phyloP scores from a whole-genome alignment of 2,329 filamentous ascomycete species.

The Diaporthe sp. region DNA sequence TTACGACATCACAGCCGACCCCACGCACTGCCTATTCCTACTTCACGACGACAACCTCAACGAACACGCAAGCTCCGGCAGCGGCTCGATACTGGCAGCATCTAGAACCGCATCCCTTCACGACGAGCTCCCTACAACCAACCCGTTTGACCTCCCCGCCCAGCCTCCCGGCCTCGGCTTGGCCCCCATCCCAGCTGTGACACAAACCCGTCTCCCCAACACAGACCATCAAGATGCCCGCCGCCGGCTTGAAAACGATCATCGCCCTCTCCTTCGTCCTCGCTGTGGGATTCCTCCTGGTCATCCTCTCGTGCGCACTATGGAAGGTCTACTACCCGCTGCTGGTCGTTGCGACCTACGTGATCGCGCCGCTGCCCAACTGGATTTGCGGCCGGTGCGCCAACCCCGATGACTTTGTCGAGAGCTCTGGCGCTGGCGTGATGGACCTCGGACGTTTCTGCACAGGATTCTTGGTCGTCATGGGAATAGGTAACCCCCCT shows the following conservation, averaged over 20 bases:
- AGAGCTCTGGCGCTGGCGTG: slow-evolving; percentile 85
- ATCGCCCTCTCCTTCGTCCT: slow-evolving; percentile 99
- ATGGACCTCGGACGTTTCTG: slow-evolving; percentile 94
- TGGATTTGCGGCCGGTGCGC: slow-evolving; percentile 92
- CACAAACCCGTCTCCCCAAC: slow-evolving; percentile 32
- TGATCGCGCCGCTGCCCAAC: slow-evolving; percentile 94
- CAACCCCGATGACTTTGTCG: slow-evolving; percentile 95
- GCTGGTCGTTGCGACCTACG: slow-evolving; percentile 95
- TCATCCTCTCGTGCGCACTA: slow-evolving; percentile 96
- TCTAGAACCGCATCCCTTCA: not conserved
- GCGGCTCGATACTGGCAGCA: not conserved
- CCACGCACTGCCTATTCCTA: slow-evolving; percentile 22
- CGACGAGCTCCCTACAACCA: slow-evolving; percentile 5
- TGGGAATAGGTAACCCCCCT: slow-evolving; percentile 87
- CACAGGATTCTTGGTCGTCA: slow-evolving; percentile 95
- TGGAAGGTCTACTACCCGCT: slow-evolving; percentile 96
- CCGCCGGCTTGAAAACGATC: slow-evolving; percentile 97
- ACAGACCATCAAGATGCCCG: slow-evolving; percentile 64
- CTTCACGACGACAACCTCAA: slow-evolving; percentile 14
- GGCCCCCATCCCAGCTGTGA: slow-evolving; percentile 10
- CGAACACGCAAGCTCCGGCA: not conserved
- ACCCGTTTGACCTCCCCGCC: not conserved
- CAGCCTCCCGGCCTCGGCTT: slow-evolving; percentile 17
- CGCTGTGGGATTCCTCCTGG: slow-evolving; percentile 97
- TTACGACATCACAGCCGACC: slow-evolving; percentile 40